Conservation (phyloP, 2,329 filamentous ascomycete genomes). For the Myriangium duriaei region DNA sequence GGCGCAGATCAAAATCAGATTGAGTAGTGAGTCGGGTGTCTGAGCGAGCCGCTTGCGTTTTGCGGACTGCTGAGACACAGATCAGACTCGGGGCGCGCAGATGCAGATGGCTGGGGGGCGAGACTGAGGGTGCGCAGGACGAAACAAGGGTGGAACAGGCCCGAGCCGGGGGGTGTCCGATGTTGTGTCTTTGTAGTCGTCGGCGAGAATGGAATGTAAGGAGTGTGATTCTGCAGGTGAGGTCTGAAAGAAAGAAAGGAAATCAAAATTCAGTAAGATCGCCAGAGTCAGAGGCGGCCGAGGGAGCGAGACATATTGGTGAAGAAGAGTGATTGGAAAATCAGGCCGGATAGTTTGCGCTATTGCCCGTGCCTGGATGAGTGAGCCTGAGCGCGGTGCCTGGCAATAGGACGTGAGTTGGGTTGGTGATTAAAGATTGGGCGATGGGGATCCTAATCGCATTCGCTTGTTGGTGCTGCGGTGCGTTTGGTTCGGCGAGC, state of each 20-base stretch:
- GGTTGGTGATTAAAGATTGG: too few species aligned
- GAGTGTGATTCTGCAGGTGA: too few species aligned
- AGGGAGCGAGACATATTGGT: neutral
- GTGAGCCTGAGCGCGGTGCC: too few species aligned
- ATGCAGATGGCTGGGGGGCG: slow-evolving; percentile 1
- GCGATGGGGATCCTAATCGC: too few species aligned
- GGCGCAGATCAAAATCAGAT: neutral
- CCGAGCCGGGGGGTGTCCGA: neutral
- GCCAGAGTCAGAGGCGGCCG: neutral
- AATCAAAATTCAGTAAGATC: neutral
- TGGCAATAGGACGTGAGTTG: too few species aligned
- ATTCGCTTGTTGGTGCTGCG: too few species aligned
- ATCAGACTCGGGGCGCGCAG: slow-evolving; percentile 3
- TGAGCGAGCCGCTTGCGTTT: neutral
- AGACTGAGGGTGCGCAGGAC: slow-evolving; percentile 7
- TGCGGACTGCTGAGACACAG: slow-evolving; percentile 5
- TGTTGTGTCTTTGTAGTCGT: neutral
- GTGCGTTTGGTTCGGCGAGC: too few species aligned
- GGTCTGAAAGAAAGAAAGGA: neutral
- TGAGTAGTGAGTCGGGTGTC: slow-evolving; percentile 1
- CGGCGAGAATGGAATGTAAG: too few species aligned
- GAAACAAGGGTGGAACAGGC: slow-evolving; percentile 5
- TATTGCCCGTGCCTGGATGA: neutral
- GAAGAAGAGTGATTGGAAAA: neutral
- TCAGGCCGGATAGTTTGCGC: neutral